Evolutionary conservation across 2,329 filamentous ascomycete species (phyloP), one percentile per base, ranked within the genome.

Genomic region (Fusarium nurragi): DNA sequence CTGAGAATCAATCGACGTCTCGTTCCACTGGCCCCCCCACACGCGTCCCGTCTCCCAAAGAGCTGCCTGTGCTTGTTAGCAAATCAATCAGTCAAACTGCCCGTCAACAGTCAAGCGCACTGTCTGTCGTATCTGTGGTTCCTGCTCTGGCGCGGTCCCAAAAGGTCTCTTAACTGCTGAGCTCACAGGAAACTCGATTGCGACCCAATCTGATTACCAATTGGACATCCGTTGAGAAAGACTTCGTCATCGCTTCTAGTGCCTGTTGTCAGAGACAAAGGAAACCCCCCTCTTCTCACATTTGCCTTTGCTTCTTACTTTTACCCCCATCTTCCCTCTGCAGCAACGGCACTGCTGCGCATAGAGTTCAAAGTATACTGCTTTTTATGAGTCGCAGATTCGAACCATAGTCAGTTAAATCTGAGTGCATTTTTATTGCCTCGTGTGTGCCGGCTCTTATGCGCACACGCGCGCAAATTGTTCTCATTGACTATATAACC

Each of bases 1-100:
- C 67, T 52, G 56, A 71, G 55, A 58, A 68, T 71, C 66, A 70
- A 70, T 70, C 59, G 62, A 71, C 64, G 71, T 68, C 69, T 71
- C 69, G 69, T 71, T 67, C 69, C 68, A 71, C 68, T 56, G 51
- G 23, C 43, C 56, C 67, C 44, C 68, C 64, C 69, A 64, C 67
- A 44, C 47, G 56, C 54, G 32, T 46, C 58, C 60, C 54, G n/a
- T 68, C 58, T 59, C 26, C 26, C 34, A 41, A 23, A 36, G 41
- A 36, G 30, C 14, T 32, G 30, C 16, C 16, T 32, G 30, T 32
- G 54, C 62, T 55, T 60, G 45, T 36, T 60, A 58, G 60, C 55
- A 60, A 50, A 59, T 65, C 57, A 58, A 49, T 50, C 57, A 23
- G 30, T 41, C 55, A 44, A 49, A 32, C 47, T 28, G 21, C 30